phyloP scores from a whole-genome alignment of 306 rosid species.

The Glycine latifolia region DNA sequence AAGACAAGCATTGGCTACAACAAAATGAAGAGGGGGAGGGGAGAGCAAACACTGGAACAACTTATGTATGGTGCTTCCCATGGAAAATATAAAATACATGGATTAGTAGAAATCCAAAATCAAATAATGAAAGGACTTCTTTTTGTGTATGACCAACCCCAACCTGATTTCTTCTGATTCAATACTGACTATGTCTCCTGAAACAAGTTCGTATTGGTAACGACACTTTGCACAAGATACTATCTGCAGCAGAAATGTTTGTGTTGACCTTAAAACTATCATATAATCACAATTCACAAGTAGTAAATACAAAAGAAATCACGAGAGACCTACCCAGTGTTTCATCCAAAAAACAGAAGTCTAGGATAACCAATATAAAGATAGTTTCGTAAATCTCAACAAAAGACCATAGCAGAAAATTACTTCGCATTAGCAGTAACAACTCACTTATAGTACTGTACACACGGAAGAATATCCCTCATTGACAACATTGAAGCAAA shows the following conservation, averaged over 20 bases:
- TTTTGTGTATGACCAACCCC: conserved; percentile 46
- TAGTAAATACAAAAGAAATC: too few relatives aligned
- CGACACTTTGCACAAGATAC: conserved; percentile 93
- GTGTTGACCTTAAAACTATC: too few relatives aligned
- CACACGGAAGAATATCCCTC: too few relatives aligned
- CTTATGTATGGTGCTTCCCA: conserved; percentile 27
- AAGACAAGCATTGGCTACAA: conserved; percentile 19
- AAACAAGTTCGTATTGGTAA: conserved; percentile 89
- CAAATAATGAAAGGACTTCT: background rate
- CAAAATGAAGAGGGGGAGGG: background rate
- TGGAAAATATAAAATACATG: conserved; percentile 1
- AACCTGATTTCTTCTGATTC: conserved; percentile 98
- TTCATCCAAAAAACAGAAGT: too few relatives aligned
- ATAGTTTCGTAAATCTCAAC: too few relatives aligned
- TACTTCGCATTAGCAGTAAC: too few relatives aligned
- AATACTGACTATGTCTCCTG: conserved; percentile 78
- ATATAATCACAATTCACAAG: too few relatives aligned
- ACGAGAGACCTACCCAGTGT: too few relatives aligned
- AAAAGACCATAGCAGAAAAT: too few relatives aligned
- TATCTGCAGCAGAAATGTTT: conserved; percentile 61
- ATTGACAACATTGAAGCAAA: too few relatives aligned
- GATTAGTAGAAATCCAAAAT: conserved; percentile 36
- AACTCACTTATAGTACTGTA: too few relatives aligned
- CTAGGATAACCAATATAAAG: too few relatives aligned
- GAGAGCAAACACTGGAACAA: conserved; percentile 9